phyloP scores from a whole-genome alignment of 1,284 basidiomycete species.

The Ceratobasidium sp. region DNA sequence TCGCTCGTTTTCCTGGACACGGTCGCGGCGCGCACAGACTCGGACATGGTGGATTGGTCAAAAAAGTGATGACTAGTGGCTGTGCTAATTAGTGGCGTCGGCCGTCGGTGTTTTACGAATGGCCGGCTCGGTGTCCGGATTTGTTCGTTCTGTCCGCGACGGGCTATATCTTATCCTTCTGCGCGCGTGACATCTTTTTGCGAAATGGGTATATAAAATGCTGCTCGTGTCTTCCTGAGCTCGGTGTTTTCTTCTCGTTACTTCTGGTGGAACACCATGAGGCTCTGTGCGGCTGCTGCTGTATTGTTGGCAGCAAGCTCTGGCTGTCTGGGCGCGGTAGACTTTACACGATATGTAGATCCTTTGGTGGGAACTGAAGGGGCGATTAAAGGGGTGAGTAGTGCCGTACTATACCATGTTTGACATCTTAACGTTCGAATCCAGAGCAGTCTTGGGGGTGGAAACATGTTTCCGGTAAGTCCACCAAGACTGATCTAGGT shows the following conservation, averaged over 20 bases:
- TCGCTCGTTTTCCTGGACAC: conserved; percentile 91
- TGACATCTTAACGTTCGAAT: background rate
- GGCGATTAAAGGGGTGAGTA: conserved; percentile 1
- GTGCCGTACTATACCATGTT: background rate
- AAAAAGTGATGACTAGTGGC: conserved; percentile 12
- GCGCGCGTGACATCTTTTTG: too few species aligned
- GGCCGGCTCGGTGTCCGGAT: conserved; percentile 3
- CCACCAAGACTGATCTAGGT: background rate
- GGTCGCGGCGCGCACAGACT: conserved; percentile 57
- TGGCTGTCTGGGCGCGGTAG: background rate
- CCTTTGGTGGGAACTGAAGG: conserved; percentile 20
- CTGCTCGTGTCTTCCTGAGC: background rate
- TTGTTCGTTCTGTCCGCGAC: conserved; percentile 1
- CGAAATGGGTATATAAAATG: conserved; percentile 12
- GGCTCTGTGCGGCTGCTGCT: background rate
- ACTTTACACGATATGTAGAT: conserved; percentile 10
- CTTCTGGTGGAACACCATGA: background rate
- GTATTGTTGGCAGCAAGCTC: background rate
- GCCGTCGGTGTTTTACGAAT: conserved; percentile 2
- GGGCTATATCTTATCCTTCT: too few species aligned
- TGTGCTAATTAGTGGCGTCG: conserved; percentile 19
- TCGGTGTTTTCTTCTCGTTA: background rate
- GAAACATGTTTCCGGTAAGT: conserved; percentile 32
- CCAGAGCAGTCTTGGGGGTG: conserved; percentile 27
- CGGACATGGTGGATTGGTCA: conserved; percentile 12